Percentiles rank a stretch among this genome's conserved stretches.
Conservation (phyloP, 306 rosid genomes). For the Vigna unguiculata region DNA sequence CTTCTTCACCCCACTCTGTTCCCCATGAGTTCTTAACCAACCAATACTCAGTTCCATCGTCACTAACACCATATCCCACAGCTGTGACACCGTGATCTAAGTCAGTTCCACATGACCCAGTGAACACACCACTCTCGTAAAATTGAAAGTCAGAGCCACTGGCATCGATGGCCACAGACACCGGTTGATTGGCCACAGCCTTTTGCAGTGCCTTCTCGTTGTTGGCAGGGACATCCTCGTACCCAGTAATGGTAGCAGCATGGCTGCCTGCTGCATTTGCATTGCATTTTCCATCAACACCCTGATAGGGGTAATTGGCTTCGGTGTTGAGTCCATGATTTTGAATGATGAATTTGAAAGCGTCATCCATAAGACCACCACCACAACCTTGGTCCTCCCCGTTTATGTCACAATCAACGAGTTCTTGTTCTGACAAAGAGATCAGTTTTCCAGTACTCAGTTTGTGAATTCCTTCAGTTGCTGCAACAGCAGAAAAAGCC, state of each 20-base stretch:
- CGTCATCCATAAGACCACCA: no score
- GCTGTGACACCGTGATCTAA: slow-evolving; percentile 52
- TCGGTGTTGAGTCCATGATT: no score
- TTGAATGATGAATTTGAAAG: no score
- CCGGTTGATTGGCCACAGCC: slow-evolving; percentile 50
- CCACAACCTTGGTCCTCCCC: background rate
- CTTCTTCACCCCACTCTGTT: slow-evolving; percentile 54
- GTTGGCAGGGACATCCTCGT: slow-evolving; percentile 50
- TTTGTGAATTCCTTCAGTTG: slow-evolving; percentile 52
- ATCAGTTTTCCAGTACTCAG: slow-evolving; percentile 38
- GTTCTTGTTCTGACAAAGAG: slow-evolving; percentile 55
- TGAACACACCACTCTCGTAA: slow-evolving; percentile 53
- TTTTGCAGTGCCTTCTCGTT: slow-evolving; percentile 48
- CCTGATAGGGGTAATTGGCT: slow-evolving; percentile 47
- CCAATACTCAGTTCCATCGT: slow-evolving; percentile 46
- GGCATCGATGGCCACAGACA: slow-evolving; percentile 60
- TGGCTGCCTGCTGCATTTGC: background rate
- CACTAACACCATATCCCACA: slow-evolving; percentile 47
- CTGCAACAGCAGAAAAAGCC: slow-evolving; percentile 60
- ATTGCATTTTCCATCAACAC: slow-evolving; percentile 38
- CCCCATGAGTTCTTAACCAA: slow-evolving; percentile 26
- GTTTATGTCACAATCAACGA: slow-evolving; percentile 56
- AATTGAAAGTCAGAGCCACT: slow-evolving; percentile 47
- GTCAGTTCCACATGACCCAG: slow-evolving; percentile 32
- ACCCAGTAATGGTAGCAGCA: slow-evolving; percentile 46